Percentiles rank a stretch among this genome's conserved stretches.
Conservation (phyloP, 108 stramenopile species). For the Cyclotella cryptica region DNA sequence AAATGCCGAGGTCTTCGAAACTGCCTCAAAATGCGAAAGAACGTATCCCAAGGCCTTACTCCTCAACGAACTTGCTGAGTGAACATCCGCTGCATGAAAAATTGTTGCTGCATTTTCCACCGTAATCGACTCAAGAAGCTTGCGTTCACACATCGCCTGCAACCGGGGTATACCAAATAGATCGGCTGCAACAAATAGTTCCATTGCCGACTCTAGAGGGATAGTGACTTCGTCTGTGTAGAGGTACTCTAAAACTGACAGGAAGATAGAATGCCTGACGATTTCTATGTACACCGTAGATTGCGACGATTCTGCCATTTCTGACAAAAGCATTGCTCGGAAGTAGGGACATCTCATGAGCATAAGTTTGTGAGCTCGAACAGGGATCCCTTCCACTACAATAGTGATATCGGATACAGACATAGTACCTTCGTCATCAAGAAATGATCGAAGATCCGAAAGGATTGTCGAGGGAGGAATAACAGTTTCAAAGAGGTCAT, state of each 20-base stretch:
- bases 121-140: slow-evolving; percentile 89
- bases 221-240: slow-evolving; percentile 94
- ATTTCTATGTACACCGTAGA: slow-evolving; percentile 71
- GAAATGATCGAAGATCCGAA: slow-evolving; percentile 84
- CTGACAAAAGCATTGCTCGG: slow-evolving; percentile 86
- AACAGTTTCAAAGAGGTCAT: slow-evolving; percentile 48
- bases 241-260: slow-evolving; percentile 91
- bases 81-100: slow-evolving; percentile 95
- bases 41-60: slow-evolving; percentile 93
- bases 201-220: slow-evolving; percentile 91
- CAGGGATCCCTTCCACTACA: slow-evolving; percentile 83
- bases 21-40: slow-evolving; percentile 92
- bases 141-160: slow-evolving; percentile 95
- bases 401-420: slow-evolving; percentile 93
- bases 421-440: slow-evolving; percentile 72
- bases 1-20: slow-evolving; percentile 90
- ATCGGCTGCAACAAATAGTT: slow-evolving; percentile 96
- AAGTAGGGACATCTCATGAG: slow-evolving; percentile 95
- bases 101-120: slow-evolving; percentile 96
- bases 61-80: slow-evolving; percentile 87
- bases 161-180: slow-evolving; percentile 95
- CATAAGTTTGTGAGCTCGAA: slow-evolving; percentile 95
- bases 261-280: slow-evolving; percentile 79
- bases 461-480: slow-evolving; percentile 86
- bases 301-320: slow-evolving; percentile 89